phyloP scores from a whole-genome alignment of 176 grass and related monocot species.

The Lolium rigidum region DNA sequence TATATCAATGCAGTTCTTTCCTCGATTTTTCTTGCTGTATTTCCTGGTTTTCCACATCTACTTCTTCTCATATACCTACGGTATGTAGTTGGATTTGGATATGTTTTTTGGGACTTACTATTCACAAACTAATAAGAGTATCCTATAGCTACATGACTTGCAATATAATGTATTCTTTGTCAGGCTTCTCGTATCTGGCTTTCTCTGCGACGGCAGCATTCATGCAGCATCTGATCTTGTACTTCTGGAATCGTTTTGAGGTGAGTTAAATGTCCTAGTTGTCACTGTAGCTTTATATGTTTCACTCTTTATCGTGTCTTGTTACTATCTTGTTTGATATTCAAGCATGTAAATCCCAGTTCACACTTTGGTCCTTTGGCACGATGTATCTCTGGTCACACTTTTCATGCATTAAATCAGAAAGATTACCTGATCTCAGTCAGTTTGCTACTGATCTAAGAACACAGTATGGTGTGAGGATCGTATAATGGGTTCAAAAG shows the following conservation, averaged over 20 bases:
- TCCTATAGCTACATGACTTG: constrained; percentile 17
- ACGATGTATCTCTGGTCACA: not conserved
- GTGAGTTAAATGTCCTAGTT: constrained; percentile 47
- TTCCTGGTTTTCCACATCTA: constrained; percentile 99
- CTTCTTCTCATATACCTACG: constrained; percentile 97
- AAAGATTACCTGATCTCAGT: constrained; percentile 9
- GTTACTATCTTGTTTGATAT: not conserved
- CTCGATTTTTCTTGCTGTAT: constrained; percentile 97
- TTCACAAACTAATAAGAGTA: not conserved
- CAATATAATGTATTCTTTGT: constrained; percentile 25
- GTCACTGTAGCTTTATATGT: not conserved
- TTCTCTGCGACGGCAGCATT: constrained; percentile 95
- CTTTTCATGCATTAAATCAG: constrained; percentile 16
- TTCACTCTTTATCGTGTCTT: not conserved
- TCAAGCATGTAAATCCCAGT: not conserved
- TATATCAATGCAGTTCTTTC: constrained; percentile 99
- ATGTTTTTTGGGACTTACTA: not conserved
- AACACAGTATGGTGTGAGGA: not conserved
- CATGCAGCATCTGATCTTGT: constrained; percentile 98
- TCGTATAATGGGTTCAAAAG: not conserved
- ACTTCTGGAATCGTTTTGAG: constrained; percentile 99
- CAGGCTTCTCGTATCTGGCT: constrained; percentile 96
- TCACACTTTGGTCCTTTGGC: not conserved
- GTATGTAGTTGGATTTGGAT: constrained; percentile 53
- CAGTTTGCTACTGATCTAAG: constrained; percentile 15